phyloP scores from a whole-genome alignment of 768 basidiomycete genomes.

The Ephemerocybe angulata region DNA sequence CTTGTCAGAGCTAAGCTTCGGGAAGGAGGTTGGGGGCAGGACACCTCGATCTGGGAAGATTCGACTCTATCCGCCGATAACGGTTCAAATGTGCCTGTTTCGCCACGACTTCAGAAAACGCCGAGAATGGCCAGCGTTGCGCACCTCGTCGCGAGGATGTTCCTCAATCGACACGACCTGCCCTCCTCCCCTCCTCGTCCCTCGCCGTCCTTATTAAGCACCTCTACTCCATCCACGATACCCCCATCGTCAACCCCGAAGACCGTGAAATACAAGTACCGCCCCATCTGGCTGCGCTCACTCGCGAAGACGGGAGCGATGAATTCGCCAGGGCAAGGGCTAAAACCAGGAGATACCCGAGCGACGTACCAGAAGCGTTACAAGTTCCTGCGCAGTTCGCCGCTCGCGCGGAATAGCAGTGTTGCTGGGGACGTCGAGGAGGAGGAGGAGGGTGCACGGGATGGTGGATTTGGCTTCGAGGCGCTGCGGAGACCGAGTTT shows the following conservation, averaged over 20 bases:
- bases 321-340: background rate
- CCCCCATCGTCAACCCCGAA: no score
- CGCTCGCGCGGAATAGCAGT: slow-evolving; percentile 18
- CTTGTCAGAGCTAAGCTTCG: slow-evolving; percentile 58
- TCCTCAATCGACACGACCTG: slow-evolving; percentile 27
- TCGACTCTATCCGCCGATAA: slow-evolving; percentile 5
- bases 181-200: background rate
- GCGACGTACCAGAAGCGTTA: slow-evolving; percentile 13
- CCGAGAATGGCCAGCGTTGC: slow-evolving; percentile 31
- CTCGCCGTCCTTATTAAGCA: background rate
- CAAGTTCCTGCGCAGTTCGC: slow-evolving; percentile 16
- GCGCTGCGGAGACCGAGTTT: slow-evolving; percentile 2
- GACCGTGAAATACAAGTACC: background rate
- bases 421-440: slow-evolving; percentile 1
- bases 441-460: slow-evolving; percentile 1
- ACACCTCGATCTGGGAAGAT: slow-evolving; percentile 2
- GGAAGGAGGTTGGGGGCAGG: slow-evolving; percentile 34
- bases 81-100: no score
- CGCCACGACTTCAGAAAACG: slow-evolving; percentile 9
- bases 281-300: background rate
- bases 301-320: background rate
- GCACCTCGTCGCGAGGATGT: slow-evolving; percentile 39
- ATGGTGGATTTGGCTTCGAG: slow-evolving; percentile 2
- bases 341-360: background rate
- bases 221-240: background rate